A percentile compares a stretch with the other conserved stretches of the same genome.
Conservation (phyloP, 139 green algal genomes). For the Micractinium conductrix region DNA sequence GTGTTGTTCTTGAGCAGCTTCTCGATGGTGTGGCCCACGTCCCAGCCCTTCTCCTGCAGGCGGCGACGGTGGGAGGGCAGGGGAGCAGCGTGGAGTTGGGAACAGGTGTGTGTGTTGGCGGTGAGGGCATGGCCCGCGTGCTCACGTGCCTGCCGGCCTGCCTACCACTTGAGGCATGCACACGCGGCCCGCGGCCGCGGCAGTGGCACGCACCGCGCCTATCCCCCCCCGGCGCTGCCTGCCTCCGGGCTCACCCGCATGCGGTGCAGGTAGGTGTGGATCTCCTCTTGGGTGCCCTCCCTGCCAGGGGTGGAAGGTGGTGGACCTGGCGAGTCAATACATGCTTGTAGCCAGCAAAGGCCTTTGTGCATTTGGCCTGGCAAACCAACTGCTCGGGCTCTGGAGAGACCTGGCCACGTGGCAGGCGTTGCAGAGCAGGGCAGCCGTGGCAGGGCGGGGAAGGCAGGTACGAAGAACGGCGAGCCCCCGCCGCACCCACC, state of each 20-base stretch:
- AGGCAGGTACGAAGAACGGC: background rate
- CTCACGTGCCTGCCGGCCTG: too few relatives aligned
- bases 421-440: background rate
- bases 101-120: too few relatives aligned
- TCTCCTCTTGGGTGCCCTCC: slow-evolving; percentile 34
- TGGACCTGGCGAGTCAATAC: background rate
- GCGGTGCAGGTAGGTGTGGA: slow-evolving; percentile 72
- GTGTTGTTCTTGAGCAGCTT: slow-evolving; percentile 56
- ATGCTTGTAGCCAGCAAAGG: too few relatives aligned
- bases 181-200: too few relatives aligned
- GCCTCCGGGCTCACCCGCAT: slow-evolving; percentile 35
- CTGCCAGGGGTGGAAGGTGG: background rate
- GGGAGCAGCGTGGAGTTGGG: too few relatives aligned
- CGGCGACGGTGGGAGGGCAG: background rate
- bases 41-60: slow-evolving; percentile 82
- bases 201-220: too few relatives aligned
- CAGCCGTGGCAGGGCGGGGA: background rate
- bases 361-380: too few relatives aligned
- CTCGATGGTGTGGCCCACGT: slow-evolving; percentile 54
- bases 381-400: too few relatives aligned
- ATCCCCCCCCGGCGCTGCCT: too few relatives aligned
- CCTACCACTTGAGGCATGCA: too few relatives aligned
- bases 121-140: too few relatives aligned
- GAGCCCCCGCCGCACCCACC: background rate
- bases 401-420: background rate